Base-by-base conservation (phyloP, 495 filamentous ascomycete species). In the Thermothielavioides terrestris region DNA sequence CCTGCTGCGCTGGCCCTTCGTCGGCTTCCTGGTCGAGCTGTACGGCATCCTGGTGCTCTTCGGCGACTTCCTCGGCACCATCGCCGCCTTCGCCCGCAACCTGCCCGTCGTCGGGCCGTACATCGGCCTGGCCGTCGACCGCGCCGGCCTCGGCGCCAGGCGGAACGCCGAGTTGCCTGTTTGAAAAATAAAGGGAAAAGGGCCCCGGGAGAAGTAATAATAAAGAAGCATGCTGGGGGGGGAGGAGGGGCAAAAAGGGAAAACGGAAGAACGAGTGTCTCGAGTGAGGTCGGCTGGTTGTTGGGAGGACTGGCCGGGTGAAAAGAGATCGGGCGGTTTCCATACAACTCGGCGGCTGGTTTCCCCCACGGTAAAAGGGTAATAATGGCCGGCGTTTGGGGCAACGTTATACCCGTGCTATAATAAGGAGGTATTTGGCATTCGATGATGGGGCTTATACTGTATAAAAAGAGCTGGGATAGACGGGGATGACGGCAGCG, bases 31-130 rank as follows among this genome's bases (percentile, higher is more conserved):
- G 32, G 80, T 96, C 52, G 92, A 98, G 70, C 68, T 89, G 7
- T 97, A 95, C 68, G 92, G 92, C 23, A 86, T 97, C 30, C 77
- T 94, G 56, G 80, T 94, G 23, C 74, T 98, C 38, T 98, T 98
- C 72, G 90, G 91, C 18, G 92, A 98, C 64, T 95, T 96, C 67
- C 77, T 95, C 32, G 81, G 87, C n/a, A 95, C 91, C 12, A 88
- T 96, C 50, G 84, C 83, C 0, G 79, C 86, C 46, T 95, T 97
- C 63, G 84, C 85, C 21, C 80, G 83, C 30, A 89, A 86, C 60
- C 68, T 95, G 14, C 92, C 92, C 0, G 79, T 96, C 11, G 71
- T 96, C 9, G 89, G 89, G 20, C 85, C 88, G 7, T 91, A 87
- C 55, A 82, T 95, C 59, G 82, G 84, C 54, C 61, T 74, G 53